Conservation (phyloP, 257 asterid genomes). For the Handroanthus guayacan region DNA sequence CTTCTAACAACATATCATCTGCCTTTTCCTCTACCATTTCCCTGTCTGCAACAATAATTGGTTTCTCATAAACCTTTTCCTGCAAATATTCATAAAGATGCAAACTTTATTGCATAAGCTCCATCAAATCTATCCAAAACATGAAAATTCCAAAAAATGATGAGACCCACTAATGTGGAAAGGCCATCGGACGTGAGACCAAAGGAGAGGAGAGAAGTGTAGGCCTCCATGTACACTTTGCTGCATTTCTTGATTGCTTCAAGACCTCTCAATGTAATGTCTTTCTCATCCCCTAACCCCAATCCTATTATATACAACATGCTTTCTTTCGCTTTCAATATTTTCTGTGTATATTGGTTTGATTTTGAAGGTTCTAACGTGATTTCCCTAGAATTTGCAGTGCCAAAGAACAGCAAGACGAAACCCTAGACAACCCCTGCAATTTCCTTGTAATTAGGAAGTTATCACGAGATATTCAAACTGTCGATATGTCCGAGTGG, state of each 20-base stretch:
- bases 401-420: not conserved
- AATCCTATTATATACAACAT: slow-evolving; percentile 83
- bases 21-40: slow-evolving; percentile 93
- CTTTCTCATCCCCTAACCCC: slow-evolving; percentile 92
- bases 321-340: not conserved
- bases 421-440: slow-evolving; percentile 32
- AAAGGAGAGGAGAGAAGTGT: slow-evolving; percentile 93
- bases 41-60: slow-evolving; percentile 75
- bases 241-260: slow-evolving; percentile 78
- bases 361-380: not conserved
- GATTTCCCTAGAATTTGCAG: not conserved
- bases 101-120: slow-evolving; percentile 30
- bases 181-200: slow-evolving; percentile 81
- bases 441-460: not conserved
- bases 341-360: not conserved
- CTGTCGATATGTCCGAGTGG: slow-evolving; percentile 74
- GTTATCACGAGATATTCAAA: not conserved
- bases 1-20: slow-evolving; percentile 76
- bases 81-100: slow-evolving; percentile 41
- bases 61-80: slow-evolving; percentile 80
- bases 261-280: slow-evolving; percentile 82
- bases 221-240: slow-evolving; percentile 87
- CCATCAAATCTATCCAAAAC: not conserved
- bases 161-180: slow-evolving; percentile 57
- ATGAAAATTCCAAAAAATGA: not conserved